Evolutionary conservation across 2,329 filamentous ascomycete genomes (phyloP).

Genomic region (Tothia fuscella): DNA sequence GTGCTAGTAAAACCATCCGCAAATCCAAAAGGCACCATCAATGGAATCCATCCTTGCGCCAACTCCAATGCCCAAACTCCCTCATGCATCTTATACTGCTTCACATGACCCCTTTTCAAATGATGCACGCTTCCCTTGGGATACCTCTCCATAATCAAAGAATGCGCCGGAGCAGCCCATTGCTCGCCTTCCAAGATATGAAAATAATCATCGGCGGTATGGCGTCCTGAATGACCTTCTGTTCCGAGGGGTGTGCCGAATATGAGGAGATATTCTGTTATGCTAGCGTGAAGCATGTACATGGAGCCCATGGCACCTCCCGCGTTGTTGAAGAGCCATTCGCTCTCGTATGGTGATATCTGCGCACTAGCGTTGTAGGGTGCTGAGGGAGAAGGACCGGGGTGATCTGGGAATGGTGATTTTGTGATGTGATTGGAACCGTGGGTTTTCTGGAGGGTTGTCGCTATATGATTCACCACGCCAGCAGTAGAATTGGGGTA

Average conservation of each 20-base stretch:
- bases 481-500: slow-evolving; percentile 65
- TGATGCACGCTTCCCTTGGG: slow-evolving; percentile 58
- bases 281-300: slow-evolving; percentile 78
- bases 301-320: slow-evolving; percentile 86
- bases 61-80: slow-evolving; percentile 74
- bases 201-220: slow-evolving; percentile 92
- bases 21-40: slow-evolving; percentile 84
- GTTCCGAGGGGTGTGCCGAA: slow-evolving; percentile 76
- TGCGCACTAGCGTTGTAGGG: slow-evolving; percentile 2
- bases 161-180: slow-evolving; percentile 51
- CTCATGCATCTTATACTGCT: slow-evolving; percentile 74
- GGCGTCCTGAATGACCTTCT: slow-evolving; percentile 76
- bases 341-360: slow-evolving; percentile 40
- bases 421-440: slow-evolving; percentile 10
- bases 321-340: slow-evolving; percentile 89
- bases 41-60: slow-evolving; percentile 70
- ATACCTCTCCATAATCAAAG: slow-evolving; percentile 56
- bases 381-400: neutral
- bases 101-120: slow-evolving; percentile 56
- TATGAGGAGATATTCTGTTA: slow-evolving; percentile 85
- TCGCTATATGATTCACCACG: slow-evolving; percentile 58
- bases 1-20: slow-evolving; percentile 72
- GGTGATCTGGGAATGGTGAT: slow-evolving; percentile 10
- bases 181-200: slow-evolving; percentile 74
- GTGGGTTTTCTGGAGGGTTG: slow-evolving; percentile 46